These are phyloP conservation scores for Tothia fuscella DNA, from an alignment of 2,329 filamentous ascomycete species.

Conservation along the genomic window DNA sequence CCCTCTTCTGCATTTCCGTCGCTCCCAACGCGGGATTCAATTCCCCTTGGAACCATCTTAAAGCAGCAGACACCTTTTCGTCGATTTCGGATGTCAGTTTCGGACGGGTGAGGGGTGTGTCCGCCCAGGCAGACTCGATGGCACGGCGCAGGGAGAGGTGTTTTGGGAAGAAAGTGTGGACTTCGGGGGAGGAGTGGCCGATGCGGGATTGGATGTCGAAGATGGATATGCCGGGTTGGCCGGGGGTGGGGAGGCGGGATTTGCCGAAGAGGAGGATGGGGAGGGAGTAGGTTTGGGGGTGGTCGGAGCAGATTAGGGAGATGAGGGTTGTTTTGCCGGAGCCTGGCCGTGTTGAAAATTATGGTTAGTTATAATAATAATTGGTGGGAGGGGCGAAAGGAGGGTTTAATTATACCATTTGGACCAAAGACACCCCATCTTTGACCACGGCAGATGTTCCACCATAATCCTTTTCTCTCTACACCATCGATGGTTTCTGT, in stretches of 20 bases:
- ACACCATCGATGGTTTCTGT: conserved; percentile 42
- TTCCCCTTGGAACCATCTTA: conserved; percentile 69
- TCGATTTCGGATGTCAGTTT: conserved; percentile 46
- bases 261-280: conserved; percentile 79
- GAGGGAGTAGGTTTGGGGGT: conserved; percentile 84
- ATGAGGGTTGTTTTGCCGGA: conserved; percentile 94
- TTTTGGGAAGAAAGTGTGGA: conserved; percentile 85
- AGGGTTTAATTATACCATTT: conserved; percentile 44
- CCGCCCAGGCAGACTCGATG: conserved; percentile 79
- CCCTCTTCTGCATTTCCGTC: conserved; percentile 8
- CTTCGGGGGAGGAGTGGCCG: conserved; percentile 86
- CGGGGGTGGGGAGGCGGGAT: conserved; percentile 63
- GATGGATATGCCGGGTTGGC: conserved; percentile 64
- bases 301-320: conserved; percentile 86
- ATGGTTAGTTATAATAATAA: not conserved
- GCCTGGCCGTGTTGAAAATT: conserved; percentile 27
- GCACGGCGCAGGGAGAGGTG: conserved; percentile 59
- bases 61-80: conserved; percentile 52
- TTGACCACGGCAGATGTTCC: conserved; percentile 72
- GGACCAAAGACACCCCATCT: conserved; percentile 89
- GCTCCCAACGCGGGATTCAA: conserved; percentile 43
- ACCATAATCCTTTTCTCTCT: conserved; percentile 54
- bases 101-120: conserved; percentile 67
- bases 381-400: too few species aligned
- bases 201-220: conserved; percentile 87